Evolutionary conservation across 2,329 filamentous ascomycete species (phyloP).

Genomic region (Alternaria incomplexa): DNA sequence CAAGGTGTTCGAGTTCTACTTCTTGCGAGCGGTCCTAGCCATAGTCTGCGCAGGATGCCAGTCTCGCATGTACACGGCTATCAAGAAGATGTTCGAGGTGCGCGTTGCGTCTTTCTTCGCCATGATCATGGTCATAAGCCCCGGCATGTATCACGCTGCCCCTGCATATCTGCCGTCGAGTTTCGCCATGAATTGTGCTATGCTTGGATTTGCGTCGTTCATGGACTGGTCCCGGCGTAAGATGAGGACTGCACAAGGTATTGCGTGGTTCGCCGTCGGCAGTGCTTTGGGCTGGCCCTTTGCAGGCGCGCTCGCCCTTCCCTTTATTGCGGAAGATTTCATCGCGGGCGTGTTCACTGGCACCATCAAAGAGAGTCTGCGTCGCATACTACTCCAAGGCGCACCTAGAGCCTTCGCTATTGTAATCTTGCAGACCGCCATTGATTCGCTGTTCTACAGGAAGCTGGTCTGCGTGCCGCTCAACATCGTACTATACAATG

Average conservation of each 20-base stretch:
- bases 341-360: constrained; percentile 61
- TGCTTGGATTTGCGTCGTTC: constrained; percentile 85
- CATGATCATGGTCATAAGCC: constrained; percentile 74
- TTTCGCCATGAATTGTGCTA: constrained; percentile 94
- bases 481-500: constrained; percentile 96
- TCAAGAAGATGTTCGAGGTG: constrained; percentile 78
- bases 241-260: constrained; percentile 78
- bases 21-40: constrained; percentile 77
- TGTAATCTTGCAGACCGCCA: constrained; percentile 69
- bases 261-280: constrained; percentile 89
- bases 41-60: constrained; percentile 81
- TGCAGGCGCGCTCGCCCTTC: constrained; percentile 78
- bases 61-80: constrained; percentile 77
- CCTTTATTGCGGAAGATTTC: constrained; percentile 80
- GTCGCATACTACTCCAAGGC: constrained; percentile 70
- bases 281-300: constrained; percentile 95
- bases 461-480: constrained; percentile 78
- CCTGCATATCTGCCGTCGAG: constrained; percentile 88
- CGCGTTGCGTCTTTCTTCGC: constrained; percentile 86
- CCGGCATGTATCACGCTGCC: constrained; percentile 93
- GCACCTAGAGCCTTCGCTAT: constrained; percentile 69
- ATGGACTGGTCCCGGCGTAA: constrained; percentile 82
- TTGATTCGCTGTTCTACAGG: constrained; percentile 87
- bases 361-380: constrained; percentile 65
- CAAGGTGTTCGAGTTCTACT: constrained; percentile 78